Percentiles rank a stretch among this genome's conserved stretches.
Conservation (phyloP, 306 rosid species). For the Prunus campanulata region DNA sequence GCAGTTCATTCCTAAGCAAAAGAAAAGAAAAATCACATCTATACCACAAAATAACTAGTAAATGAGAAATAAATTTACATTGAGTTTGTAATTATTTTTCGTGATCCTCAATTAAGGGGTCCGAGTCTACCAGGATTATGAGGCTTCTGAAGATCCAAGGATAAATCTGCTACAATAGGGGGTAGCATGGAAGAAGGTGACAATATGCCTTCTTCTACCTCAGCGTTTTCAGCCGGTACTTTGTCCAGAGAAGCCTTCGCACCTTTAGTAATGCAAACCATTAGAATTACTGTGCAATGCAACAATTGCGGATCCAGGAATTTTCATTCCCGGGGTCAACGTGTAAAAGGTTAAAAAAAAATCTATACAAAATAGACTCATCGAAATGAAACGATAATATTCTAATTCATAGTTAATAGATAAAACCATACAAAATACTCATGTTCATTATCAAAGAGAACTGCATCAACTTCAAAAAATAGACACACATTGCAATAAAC, state of each 20-base stretch:
- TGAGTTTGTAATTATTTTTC: constrained; percentile 14
- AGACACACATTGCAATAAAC: no score
- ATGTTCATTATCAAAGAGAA: no score
- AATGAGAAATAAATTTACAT: constrained; percentile 12
- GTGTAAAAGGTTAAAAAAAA: no score
- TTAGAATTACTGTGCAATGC: constrained; percentile 33
- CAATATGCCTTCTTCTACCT: constrained; percentile 13
- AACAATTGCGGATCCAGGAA: no score
- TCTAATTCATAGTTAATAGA: no score
- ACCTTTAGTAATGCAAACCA: constrained; percentile 45
- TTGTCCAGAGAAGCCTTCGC: constrained; percentile 53
- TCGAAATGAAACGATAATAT: no score
- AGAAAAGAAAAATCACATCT: background rate
- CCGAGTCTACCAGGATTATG: constrained; percentile 25
- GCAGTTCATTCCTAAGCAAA: constrained; percentile 6
- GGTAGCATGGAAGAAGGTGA: constrained; percentile 20
- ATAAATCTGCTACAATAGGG: constrained; percentile 15
- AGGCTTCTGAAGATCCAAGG: constrained; percentile 27
- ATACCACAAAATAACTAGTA: background rate
- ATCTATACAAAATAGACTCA: no score
- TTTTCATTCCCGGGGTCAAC: no score
- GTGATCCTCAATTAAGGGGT: constrained; percentile 15
- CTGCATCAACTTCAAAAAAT: no score
- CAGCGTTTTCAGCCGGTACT: constrained; percentile 42
- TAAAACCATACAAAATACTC: no score